Base-by-base conservation (phyloP, 2,329 filamentous ascomycete genomes). In the Talaromyces sp. region DNA sequence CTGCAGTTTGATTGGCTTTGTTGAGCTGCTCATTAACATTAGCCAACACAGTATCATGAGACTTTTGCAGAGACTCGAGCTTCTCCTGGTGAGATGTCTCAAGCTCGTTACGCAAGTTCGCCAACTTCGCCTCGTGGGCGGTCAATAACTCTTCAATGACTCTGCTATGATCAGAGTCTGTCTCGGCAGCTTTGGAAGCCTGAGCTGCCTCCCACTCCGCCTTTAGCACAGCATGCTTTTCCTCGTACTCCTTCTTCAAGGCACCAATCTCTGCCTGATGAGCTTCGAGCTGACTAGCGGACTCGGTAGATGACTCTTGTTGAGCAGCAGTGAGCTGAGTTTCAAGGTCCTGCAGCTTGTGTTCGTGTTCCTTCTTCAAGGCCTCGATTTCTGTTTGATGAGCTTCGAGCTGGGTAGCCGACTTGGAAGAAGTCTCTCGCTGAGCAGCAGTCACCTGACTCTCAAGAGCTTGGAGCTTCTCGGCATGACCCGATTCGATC, bases 121-220 rank as follows among this genome's bases (percentile, higher is more conserved):
- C 67, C n/a, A 76, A 46, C 59, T 76, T 75, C 17, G 70, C 64
- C 19, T 77, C 74, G 21, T 75, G 69, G 5, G 71, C 64, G 13
- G 65, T 72, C 51, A 77, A 67, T 19, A 77, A 67, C 52, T 75
- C 70, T 60, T 76, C 73, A 43, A 77, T 73, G 6, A 69, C 72
- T 57, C 70, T 70, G 53, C 65, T 68, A 56, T 77, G 74, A 46
- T 73, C 69, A 4, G 69, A 68, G 59, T 76, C 73, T 7, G 70
- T 61, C 35, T 75, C 68, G 1, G 69, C 65, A 33, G 69, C 56
- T 62, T 71, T 73, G 36, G 73, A 69, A 51, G 64, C 53, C 56
- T 73, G 63, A 36, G 69, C 60, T 36, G 67, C 60, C 60, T 77
- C 70, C 62, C 75, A 63, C 50, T 78, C 73, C 60, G 69, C 65